Base-by-base conservation (phyloP, 345 rosid genomes). In the Camelina laxa region DNA sequence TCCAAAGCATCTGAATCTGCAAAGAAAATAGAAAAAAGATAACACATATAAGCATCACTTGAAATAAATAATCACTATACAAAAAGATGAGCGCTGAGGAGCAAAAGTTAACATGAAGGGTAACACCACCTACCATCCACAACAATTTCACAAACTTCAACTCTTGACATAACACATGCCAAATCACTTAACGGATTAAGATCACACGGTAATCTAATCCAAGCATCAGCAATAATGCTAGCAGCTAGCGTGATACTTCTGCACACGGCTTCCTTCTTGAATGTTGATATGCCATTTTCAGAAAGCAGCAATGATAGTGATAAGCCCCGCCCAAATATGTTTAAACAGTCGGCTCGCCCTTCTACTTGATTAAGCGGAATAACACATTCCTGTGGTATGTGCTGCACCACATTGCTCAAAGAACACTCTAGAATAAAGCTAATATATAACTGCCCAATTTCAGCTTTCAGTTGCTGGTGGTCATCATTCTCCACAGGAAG, bases 151-250 rank as follows among this genome's bases (percentile, higher is more conserved):
- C 91, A 89, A 60, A 54, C 44, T 31, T 67, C 69, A 44, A 93
- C 81, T 77, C 81, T 87, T 76, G 83, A 84, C 96, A 91, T 93
- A 69, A 89, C 70, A 81, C 92, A 85, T 20, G 76, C 73, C 63
- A 80, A 57, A 69, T 72, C 76, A 5, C 81, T 79, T 72, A 76
- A 81, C 36, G 72, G 80, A 51, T 74, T 79, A 61, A 30, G 64
- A 75, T 85, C 84, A 69, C 80, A 74, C 41, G 97, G 94, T 77
- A 93, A 79, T 80, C 90, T 83, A 66, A 91, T 83, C 98, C 98
- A 89, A 21, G 86, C 75, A 74, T 91, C 94, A 51, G 86, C 96
- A 83, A 75, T 77, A 38, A 86, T 59, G 7, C 87, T 86, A 36
- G 85, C 67, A 65, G 87, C 84, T 69, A 93, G 79, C 47, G 81